Percentiles rank a stretch among this genome's conserved stretches.
Evolutionary conservation across 305 asterid genomes (phyloP).

Genomic region (Ajuga reptans): DNA sequence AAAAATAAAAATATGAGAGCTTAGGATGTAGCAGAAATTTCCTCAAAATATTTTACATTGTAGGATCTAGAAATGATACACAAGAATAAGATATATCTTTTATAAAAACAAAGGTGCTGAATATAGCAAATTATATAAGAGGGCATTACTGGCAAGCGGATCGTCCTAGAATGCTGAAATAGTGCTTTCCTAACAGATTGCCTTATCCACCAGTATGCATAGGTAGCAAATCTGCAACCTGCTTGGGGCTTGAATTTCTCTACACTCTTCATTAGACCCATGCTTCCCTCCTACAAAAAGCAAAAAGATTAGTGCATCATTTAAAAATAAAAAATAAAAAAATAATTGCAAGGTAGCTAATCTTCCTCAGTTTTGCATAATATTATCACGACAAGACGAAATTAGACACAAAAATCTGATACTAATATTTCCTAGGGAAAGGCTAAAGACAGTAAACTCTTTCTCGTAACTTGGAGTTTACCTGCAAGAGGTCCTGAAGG

Average conservation of each 20-base stretch:
- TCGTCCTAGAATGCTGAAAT: constrained; percentile 75
- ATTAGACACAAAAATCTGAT: background rate
- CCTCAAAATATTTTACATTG: background rate
- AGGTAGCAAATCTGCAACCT: constrained; percentile 86
- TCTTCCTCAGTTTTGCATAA: background rate
- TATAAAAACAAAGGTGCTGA: background rate
- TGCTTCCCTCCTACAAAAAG: constrained; percentile 73
- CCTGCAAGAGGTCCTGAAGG: constrained; percentile 88
- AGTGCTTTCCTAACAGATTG: constrained; percentile 70
- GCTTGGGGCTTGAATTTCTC: constrained; percentile 80
- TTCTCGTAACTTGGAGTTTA: constrained; percentile 27
- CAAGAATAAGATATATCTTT: background rate
- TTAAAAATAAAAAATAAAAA: too few relatives aligned
- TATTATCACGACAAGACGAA: background rate
- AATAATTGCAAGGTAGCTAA: too few relatives aligned
- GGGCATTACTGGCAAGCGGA: constrained; percentile 81
- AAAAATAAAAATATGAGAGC: background rate
- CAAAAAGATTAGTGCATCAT: background rate
- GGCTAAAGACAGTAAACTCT: constrained; percentile 14
- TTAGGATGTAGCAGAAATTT: background rate
- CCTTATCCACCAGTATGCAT: constrained; percentile 97
- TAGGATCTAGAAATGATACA: background rate
- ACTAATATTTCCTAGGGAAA: background rate
- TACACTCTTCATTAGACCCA: constrained; percentile 82
- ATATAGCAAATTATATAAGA: constrained; percentile 2